Conservation (phyloP, 1,284 basidiomycete species). For the Heimioporus retisporus region DNA sequence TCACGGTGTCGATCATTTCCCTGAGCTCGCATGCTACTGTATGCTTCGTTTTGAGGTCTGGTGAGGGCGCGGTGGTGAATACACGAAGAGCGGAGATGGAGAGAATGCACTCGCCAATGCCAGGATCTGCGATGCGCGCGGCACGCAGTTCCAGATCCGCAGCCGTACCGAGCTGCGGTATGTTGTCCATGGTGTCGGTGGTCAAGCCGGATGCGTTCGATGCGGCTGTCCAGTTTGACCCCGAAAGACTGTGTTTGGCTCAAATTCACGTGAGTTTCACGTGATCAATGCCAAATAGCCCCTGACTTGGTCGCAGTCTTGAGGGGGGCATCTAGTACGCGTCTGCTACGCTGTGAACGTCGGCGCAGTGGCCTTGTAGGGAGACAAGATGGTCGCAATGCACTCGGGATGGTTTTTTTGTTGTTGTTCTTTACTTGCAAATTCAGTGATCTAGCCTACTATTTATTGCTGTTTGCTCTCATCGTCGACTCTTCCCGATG, state of each 20-base stretch:
- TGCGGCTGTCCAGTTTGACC: constrained; percentile 27
- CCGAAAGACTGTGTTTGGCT: constrained; percentile 45
- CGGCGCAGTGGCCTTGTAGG: too few species aligned
- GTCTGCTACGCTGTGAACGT: too few species aligned
- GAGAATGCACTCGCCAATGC: constrained; percentile 59
- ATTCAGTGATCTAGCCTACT: background rate
- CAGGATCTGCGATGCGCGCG: constrained; percentile 78
- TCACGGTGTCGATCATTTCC: constrained; percentile 87
- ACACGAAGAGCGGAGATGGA: background rate
- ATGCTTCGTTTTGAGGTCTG: constrained; percentile 80
- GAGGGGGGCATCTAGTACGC: too few species aligned
- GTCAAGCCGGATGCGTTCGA: constrained; percentile 11
- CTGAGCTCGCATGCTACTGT: constrained; percentile 83
- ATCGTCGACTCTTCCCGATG: constrained; percentile 44
- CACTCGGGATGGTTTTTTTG: too few species aligned
- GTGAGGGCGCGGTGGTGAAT: constrained; percentile 8
- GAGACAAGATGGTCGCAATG: too few species aligned
- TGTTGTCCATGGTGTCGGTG: constrained; percentile 50
- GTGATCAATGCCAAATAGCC: constrained; percentile 22
- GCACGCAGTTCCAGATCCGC: constrained; percentile 77
- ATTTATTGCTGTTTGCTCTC: constrained; percentile 35
- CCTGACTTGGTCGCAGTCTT: background rate
- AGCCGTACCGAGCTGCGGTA: constrained; percentile 57
- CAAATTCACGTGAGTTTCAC: constrained; percentile 41
- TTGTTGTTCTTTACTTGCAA: too few species aligned